phyloP scores from a whole-genome alignment of 2,329 filamentous ascomycete species.

The Dothideomycetes sp. region DNA sequence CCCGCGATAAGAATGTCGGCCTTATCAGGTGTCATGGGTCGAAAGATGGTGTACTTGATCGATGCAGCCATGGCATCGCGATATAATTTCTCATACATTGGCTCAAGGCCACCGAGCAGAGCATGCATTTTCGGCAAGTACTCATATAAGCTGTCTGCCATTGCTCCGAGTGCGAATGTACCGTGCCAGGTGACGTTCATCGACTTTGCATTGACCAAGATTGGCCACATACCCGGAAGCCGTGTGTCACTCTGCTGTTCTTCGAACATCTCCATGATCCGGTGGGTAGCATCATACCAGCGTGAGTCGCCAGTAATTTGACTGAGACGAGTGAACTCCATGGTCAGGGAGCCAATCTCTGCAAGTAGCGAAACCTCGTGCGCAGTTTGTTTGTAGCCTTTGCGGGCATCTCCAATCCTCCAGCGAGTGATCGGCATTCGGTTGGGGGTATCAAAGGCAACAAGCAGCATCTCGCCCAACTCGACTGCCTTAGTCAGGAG shows the following conservation, averaged over 20 bases:
- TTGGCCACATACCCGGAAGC: slow-evolving; percentile 38
- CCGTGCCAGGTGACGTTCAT: slow-evolving; percentile 30
- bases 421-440: slow-evolving; percentile 36
- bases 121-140: slow-evolving; percentile 38
- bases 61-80: slow-evolving; percentile 36
- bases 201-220: slow-evolving; percentile 29
- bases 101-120: slow-evolving; percentile 34
- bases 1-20: slow-evolving; percentile 37
- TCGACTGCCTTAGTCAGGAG: slow-evolving; percentile 25
- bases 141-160: slow-evolving; percentile 26
- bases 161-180: slow-evolving; percentile 24
- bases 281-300: slow-evolving; percentile 35
- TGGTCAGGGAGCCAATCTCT: slow-evolving; percentile 35
- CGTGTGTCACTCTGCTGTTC: slow-evolving; percentile 30
- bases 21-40: slow-evolving; percentile 36
- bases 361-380: slow-evolving; percentile 31
- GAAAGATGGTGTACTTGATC: slow-evolving; percentile 34
- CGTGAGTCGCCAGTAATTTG: slow-evolving; percentile 33
- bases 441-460: slow-evolving; percentile 36
- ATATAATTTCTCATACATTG: slow-evolving; percentile 43
- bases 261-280: slow-evolving; percentile 31
- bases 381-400: slow-evolving; percentile 27
- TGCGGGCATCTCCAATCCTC: slow-evolving; percentile 27
- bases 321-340: slow-evolving; percentile 38
- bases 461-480: slow-evolving; percentile 33